phyloP scores from a whole-genome alignment of 768 basidiomycete genomes.

The Leucocoprinus sp. region DNA sequence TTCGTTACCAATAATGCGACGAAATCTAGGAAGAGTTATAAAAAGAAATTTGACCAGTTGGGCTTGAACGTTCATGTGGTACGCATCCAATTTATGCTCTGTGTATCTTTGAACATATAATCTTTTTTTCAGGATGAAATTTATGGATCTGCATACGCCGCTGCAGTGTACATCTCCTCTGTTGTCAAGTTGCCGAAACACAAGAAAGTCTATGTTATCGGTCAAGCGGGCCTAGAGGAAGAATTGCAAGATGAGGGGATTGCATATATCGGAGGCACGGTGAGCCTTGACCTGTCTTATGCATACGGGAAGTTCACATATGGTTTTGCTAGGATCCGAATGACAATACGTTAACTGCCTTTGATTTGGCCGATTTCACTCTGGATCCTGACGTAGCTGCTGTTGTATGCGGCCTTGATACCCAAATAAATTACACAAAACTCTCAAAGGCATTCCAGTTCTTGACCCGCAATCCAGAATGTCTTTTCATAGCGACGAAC shows the following conservation, averaged over 20 bases:
- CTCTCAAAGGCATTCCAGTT: conserved; percentile 89
- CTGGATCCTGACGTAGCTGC: conserved; percentile 79
- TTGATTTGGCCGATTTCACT: conserved; percentile 61
- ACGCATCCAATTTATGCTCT: conserved; percentile 28
- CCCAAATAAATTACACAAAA: conserved; percentile 87
- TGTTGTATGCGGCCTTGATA: conserved; percentile 91
- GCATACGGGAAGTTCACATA: background rate
- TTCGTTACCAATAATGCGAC: conserved; percentile 98
- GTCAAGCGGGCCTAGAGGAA: conserved; percentile 86
- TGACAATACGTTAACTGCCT: conserved; percentile 67
- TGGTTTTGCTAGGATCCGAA: conserved; percentile 64
- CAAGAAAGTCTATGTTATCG: conserved; percentile 95
- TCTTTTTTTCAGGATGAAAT: conserved; percentile 71
- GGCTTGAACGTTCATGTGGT: conserved; percentile 82
- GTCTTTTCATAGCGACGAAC: conserved; percentile 86
- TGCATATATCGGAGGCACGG: conserved; percentile 74
- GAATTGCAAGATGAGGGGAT: conserved; percentile 88
- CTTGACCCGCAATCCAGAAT: conserved; percentile 69
- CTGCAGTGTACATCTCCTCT: conserved; percentile 70
- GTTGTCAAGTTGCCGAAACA: conserved; percentile 83
- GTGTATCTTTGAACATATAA: too few relatives aligned
- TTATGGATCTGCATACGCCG: conserved; percentile 85
- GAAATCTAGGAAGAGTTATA: conserved; percentile 84
- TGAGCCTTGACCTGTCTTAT: conserved; percentile 20
- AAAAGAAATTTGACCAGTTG: conserved; percentile 84